Conservation (phyloP, 164 flowering plant genomes). For the Vitis cinerea region DNA sequence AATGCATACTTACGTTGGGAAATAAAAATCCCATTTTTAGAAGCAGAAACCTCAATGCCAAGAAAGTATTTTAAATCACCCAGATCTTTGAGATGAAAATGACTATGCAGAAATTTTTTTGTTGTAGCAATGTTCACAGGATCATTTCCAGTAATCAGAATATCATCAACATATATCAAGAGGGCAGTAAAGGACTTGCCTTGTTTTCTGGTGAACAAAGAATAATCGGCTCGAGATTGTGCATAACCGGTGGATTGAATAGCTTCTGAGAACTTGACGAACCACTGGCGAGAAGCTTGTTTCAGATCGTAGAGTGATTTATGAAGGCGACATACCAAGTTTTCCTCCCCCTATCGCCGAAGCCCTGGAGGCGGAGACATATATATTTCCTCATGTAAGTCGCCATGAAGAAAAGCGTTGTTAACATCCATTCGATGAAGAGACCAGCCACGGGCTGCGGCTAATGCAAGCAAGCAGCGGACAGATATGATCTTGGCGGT, state of each 20-base stretch:
- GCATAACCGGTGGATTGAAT: neutral
- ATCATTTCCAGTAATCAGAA: neutral
- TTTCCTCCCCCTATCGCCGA: neutral
- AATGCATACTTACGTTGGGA: constrained; percentile 1
- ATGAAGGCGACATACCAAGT: neutral
- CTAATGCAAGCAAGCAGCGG: neutral
- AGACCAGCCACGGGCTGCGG: neutral
- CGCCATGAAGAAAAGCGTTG: neutral
- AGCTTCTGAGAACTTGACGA: neutral
- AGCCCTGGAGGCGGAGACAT: neutral
- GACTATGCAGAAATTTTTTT: neutral
- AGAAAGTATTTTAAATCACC: neutral
- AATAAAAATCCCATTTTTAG: neutral
- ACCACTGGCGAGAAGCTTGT: constrained; percentile 4
- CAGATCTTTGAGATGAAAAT: neutral
- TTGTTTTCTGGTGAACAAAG: neutral
- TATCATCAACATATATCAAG: no score
- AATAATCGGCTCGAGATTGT: neutral
- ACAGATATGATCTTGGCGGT: no score
- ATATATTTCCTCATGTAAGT: constrained; percentile 2
- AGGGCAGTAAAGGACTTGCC: constrained; percentile 2
- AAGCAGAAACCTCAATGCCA: neutral
- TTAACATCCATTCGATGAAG: constrained; percentile 4
- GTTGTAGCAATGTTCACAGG: no score
- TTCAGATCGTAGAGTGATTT: neutral